Base-by-base conservation (phyloP, 352 stramenopile genomes). In the Phytophthora syringae region DNA sequence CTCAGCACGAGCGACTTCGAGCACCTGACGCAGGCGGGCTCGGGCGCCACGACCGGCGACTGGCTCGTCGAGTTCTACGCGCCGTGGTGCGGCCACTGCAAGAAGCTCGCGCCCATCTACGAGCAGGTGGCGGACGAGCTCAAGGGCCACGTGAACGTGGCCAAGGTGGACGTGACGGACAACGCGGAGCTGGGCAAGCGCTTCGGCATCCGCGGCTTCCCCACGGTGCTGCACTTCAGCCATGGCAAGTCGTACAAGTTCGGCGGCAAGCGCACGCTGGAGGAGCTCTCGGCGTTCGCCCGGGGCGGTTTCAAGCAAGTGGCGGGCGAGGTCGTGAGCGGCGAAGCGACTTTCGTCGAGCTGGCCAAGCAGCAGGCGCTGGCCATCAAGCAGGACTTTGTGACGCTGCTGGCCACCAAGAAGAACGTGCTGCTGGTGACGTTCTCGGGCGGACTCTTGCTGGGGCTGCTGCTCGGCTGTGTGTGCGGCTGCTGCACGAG, bases 81-180 rank as follows among this genome's bases (percentile, higher is more conserved):
- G 45, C 94, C 94, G 42, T 98, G 93, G 93, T 98, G 93, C 58
- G 95, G 95, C 32, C 95, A 98, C 77, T 98, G 95, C 82, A 97
- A 98, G 80, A 83, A 88, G 59, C 84, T 98, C 34, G 88, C 86
- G 18, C 94, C 94, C 2, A 68, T 90, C 13, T 98, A 83, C 74
- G 88, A 97, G 49, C 60, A 95, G 62, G 79, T 98, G 22, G 90
- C 91, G 13, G 64, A 67, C 72, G 88, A 94, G 27, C 72, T 98
- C 16, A 85, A 94, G 60, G 90, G 89, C 6, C 55, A 84, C 21
- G 79, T 97, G 52, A 98, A 97, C 64, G 88, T 98, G 20, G 93
- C 87, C 36, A 96, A 97, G 67, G 89, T 98, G 53, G 88, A 98
- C 58, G 84, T 88, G 43, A 94, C 83, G 39, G 81, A 68, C 30